Percentiles rank a stretch among this genome's conserved stretches.
Evolutionary conservation across 352 stramenopile genomes (phyloP).

Genomic region (Globisporangium alternatum): DNA sequence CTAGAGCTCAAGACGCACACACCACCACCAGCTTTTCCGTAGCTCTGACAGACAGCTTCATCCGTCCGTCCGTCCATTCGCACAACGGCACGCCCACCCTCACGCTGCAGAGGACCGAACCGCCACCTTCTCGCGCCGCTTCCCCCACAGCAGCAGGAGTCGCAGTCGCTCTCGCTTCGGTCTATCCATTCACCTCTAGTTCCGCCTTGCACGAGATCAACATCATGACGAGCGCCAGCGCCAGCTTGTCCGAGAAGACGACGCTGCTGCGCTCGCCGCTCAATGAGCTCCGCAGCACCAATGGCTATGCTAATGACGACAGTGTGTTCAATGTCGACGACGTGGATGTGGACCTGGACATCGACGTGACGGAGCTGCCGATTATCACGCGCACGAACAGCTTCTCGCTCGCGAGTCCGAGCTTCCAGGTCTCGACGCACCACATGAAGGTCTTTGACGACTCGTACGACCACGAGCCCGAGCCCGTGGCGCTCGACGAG

Average conservation of each 20-base stretch:
- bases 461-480: conserved; percentile 28
- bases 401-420: conserved; percentile 51
- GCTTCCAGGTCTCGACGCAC: conserved; percentile 33
- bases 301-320: neutral
- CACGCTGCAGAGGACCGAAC: too few relatives aligned
- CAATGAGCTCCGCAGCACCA: neutral
- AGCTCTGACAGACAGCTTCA: too few relatives aligned
- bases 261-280: conserved; percentile 1
- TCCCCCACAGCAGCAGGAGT: too few relatives aligned
- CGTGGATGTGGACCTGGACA: conserved; percentile 17
- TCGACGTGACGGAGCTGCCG: conserved; percentile 26
- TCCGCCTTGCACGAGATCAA: neutral
- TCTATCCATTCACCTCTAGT: neutral
- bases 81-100: too few relatives aligned
- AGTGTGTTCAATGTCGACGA: neutral
- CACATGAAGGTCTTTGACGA: conserved; percentile 44
- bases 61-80: too few relatives aligned
- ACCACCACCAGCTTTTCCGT: too few relatives aligned
- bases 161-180: too few relatives aligned
- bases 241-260: conserved; percentile 8
- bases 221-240: conserved; percentile 1
- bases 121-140: too few relatives aligned
- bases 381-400: conserved; percentile 52
- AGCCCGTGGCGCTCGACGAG: conserved; percentile 27
- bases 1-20: too few relatives aligned